phyloP scores from a whole-genome alignment of 129 eudicot genomes.

The Tanacetum coccineum region DNA sequence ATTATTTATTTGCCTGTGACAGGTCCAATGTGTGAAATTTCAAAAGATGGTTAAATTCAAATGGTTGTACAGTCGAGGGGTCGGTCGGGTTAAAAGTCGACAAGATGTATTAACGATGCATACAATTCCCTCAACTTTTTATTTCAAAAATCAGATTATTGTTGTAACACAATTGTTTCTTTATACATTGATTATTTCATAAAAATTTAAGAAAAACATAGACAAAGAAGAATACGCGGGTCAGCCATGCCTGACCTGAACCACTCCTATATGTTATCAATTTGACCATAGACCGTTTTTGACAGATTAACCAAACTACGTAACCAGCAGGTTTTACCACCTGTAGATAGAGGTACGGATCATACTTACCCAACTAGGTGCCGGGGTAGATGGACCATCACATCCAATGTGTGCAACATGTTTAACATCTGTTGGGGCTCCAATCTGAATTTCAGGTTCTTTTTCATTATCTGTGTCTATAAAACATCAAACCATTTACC shows the following conservation, averaged over 20 bases:
- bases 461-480: slow-evolving; percentile 43
- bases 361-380: slow-evolving; percentile 65
- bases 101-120: not conserved
- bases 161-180: not conserved
- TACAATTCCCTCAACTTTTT: not conserved
- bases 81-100: not conserved
- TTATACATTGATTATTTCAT: not conserved
- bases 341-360: not conserved
- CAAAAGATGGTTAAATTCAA: not conserved
- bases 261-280: not conserved
- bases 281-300: not conserved
- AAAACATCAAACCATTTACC: slow-evolving; percentile 11
- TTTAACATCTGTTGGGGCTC: slow-evolving; percentile 69
- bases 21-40: not conserved
- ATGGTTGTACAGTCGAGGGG: not conserved
- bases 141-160: not conserved
- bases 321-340: slow-evolving; percentile 9
- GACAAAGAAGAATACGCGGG: not conserved
- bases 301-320: not conserved
- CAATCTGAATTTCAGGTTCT: slow-evolving; percentile 61
- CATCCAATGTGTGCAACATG: slow-evolving; percentile 75
- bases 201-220: not conserved
- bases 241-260: not conserved
- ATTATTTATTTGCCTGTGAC: not conserved
- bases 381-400: slow-evolving; percentile 53